A percentile compares a stretch with the other conserved stretches of the same genome.
These are phyloP conservation scores for Geotrichum citri-aurantii DNA, from an alignment of 1,139 yeast genomes.

Conservation along the genomic window DNA sequence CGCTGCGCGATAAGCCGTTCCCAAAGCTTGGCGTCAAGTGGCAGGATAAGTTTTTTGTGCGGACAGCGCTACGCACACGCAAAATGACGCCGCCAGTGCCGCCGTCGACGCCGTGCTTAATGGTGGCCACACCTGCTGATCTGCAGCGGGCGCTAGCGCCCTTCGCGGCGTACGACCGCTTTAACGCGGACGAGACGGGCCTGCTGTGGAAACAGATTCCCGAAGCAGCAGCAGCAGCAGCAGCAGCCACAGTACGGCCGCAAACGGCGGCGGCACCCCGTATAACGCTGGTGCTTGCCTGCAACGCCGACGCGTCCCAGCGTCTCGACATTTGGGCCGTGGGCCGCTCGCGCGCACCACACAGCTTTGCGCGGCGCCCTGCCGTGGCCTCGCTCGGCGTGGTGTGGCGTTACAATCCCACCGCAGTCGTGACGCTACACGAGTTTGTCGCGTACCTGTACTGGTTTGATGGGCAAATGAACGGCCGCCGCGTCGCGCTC, in stretches of 20 bases:
- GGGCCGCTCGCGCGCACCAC: neutral
- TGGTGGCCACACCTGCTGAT: neutral
- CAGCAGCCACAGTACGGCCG: neutral
- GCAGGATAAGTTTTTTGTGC: neutral
- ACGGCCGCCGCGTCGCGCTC: neutral
- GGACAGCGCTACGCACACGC: neutral
- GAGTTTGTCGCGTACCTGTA: neutral
- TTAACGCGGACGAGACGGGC: neutral
- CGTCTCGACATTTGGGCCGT: neutral
- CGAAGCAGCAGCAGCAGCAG: neutral
- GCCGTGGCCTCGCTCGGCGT: neutral
- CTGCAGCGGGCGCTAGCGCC: neutral
- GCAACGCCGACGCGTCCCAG: neutral
- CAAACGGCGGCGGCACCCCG: neutral
- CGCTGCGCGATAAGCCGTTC: neutral
- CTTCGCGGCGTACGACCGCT: neutral
- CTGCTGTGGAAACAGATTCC: neutral
- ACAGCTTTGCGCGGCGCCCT: neutral
- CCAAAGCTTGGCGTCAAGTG: neutral
- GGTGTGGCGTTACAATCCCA: neutral
- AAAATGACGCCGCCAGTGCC: neutral
- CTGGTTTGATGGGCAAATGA: neutral
- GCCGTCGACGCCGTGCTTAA: neutral
- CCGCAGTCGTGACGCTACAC: neutral
- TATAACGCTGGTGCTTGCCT: neutral